Percentiles rank a stretch among this genome's conserved stretches.
phyloP scores from a whole-genome alignment of 2,329 filamentous ascomycete species.

The Fusarium drepaniforme region DNA sequence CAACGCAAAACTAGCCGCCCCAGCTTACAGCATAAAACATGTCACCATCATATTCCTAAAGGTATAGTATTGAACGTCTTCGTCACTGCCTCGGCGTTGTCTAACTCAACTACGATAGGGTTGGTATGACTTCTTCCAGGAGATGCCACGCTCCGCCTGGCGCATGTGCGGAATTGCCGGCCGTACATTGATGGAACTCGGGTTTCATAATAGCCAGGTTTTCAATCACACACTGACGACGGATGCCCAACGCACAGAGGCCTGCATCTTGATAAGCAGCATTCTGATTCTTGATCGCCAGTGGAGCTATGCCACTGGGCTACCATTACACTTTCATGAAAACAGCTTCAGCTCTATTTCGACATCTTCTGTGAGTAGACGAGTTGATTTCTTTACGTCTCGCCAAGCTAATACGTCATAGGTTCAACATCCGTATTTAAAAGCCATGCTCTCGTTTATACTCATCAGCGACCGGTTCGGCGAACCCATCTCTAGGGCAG shows the following conservation, averaged over 20 bases:
- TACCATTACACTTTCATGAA: constrained; percentile 27
- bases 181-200: constrained; percentile 44
- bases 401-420: accelerated
- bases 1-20: constrained; percentile 28
- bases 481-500: constrained; percentile 20
- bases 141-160: constrained; percentile 40
- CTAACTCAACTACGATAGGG: constrained; percentile 2
- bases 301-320: constrained; percentile 31
- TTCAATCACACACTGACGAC: constrained; percentile 29
- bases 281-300: constrained; percentile 21
- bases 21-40: constrained; percentile 27
- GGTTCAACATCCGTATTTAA: constrained; percentile 27
- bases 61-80: background rate
- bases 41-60: constrained; percentile 26
- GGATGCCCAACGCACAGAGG: constrained; percentile 16
- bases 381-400: accelerated
- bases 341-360: constrained; percentile 30
- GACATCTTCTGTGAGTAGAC: constrained; percentile 11
- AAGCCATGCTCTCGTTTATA: constrained; percentile 31
- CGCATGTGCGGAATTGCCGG: constrained; percentile 45
- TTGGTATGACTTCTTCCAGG: constrained; percentile 43
- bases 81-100: background rate
- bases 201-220: constrained; percentile 43
- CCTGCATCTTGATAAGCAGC: constrained; percentile 19
- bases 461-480: constrained; percentile 29